These are phyloP conservation scores for Nigrospora sphaerica DNA, from an alignment of 2,329 filamentous ascomycete species.

Conservation along the genomic window DNA sequence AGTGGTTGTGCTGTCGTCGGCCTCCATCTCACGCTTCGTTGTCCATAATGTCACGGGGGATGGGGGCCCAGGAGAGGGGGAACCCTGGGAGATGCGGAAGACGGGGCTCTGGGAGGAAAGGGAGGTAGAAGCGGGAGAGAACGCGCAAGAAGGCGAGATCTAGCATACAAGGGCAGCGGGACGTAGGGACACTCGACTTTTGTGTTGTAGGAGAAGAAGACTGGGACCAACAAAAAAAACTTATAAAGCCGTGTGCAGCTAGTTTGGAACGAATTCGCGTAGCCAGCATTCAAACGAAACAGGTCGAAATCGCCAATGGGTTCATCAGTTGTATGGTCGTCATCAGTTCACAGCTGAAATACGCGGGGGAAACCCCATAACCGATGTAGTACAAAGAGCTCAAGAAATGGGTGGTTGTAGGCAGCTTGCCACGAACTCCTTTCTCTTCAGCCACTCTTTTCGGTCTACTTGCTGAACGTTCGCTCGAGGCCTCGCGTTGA, in stretches of 20 bases:
- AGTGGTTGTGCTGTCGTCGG: conserved; percentile 12
- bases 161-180: conserved; percentile 1
- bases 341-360: too few relatives aligned
- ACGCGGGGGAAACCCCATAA: too few relatives aligned
- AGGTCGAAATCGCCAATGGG: too few relatives aligned
- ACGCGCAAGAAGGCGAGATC: background rate
- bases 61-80: background rate
- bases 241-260: background rate
- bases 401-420: too few relatives aligned
- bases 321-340: too few relatives aligned
- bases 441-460: too few relatives aligned
- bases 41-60: background rate
- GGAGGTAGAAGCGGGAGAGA: background rate
- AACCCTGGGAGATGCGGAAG: background rate
- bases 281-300: too few relatives aligned
- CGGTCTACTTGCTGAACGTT: too few relatives aligned
- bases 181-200: background rate
- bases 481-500: too few relatives aligned
- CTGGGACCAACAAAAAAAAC: background rate
- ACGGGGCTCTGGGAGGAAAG: background rate
- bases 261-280: too few relatives aligned
- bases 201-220: conserved; percentile 2
- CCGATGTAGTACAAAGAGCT: too few relatives aligned
- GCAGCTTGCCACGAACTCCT: too few relatives aligned
- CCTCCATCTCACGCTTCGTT: conserved; percentile 13